Conservation (phyloP, 495 filamentous ascomycete genomes). For the Neurospora sp. region DNA sequence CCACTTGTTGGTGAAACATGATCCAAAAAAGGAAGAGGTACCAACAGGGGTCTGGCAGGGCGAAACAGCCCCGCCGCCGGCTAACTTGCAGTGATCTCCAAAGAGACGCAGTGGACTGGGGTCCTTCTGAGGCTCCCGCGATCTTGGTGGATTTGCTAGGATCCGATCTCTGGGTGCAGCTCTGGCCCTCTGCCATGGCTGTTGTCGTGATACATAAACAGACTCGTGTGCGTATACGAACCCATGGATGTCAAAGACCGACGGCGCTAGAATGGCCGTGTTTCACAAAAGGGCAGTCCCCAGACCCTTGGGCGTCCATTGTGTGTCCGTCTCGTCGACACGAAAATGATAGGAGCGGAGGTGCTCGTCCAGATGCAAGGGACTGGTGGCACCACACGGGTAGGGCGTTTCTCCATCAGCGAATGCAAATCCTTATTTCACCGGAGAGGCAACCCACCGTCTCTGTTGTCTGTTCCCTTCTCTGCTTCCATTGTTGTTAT, state of each 20-base stretch:
- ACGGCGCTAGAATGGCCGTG: neutral
- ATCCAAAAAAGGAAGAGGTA: neutral
- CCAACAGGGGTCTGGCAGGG: neutral
- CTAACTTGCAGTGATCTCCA: constrained; percentile 7
- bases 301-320: neutral
- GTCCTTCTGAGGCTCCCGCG: neutral
- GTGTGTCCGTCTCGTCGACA: neutral
- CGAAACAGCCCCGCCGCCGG: neutral
- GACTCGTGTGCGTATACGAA: neutral
- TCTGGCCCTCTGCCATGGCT: neutral
- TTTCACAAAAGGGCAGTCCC: neutral
- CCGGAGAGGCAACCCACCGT: neutral
- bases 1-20: neutral
- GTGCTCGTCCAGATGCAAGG: constrained; percentile 4
- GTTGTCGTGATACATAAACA: neutral
- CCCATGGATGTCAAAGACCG: neutral
- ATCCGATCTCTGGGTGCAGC: neutral
- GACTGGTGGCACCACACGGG: constrained; percentile 11
- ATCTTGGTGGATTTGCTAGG: neutral
- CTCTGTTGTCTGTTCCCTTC: neutral
- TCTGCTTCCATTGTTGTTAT: neutral
- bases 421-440: neutral
- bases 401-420: constrained; percentile 9
- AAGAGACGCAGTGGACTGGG: constrained; percentile 6
- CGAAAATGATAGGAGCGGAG: neutral